A percentile compares a stretch with the other conserved stretches of the same genome.
phyloP scores from a whole-genome alignment of 106 monocot genomes.

The Ottelia alismoides region DNA sequence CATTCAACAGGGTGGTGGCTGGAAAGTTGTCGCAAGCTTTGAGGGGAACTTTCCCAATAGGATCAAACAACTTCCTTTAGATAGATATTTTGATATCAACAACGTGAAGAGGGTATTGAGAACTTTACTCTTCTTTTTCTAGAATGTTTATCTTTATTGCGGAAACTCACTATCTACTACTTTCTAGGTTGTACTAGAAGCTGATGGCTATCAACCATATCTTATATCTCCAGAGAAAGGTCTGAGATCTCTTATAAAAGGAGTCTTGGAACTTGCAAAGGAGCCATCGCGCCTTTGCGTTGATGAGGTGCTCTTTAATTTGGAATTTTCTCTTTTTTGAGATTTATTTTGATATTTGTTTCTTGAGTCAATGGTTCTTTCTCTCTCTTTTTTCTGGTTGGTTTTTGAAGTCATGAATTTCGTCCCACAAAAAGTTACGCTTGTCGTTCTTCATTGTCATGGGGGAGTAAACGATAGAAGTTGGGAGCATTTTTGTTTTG shows the following conservation, averaged over 20 bases:
- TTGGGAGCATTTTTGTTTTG: too few species aligned
- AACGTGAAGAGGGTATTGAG: slow-evolving; percentile 99
- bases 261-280: slow-evolving; percentile 64
- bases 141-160: not conserved
- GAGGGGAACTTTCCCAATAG: slow-evolving; percentile 93
- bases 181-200: slow-evolving; percentile 89
- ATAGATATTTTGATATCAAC: slow-evolving; percentile 90
- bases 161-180: too few species aligned
- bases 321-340: not conserved
- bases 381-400: too few species aligned
- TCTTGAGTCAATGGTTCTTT: too few species aligned
- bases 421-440: too few species aligned
- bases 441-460: too few species aligned
- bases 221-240: slow-evolving; percentile 94
- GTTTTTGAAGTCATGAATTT: too few species aligned
- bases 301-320: slow-evolving; percentile 45
- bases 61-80: slow-evolving; percentile 91
- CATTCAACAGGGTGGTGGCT: slow-evolving; percentile 80
- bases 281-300: slow-evolving; percentile 94
- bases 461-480: too few species aligned
- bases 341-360: too few species aligned
- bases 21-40: slow-evolving; percentile 95
- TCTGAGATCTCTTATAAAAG: slow-evolving; percentile 59
- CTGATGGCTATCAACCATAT: slow-evolving; percentile 97
- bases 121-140: not conserved